Percentiles rank a stretch among this genome's conserved stretches.
phyloP scores from a whole-genome alignment of 106 monocot species.

The Allium cepa region DNA sequence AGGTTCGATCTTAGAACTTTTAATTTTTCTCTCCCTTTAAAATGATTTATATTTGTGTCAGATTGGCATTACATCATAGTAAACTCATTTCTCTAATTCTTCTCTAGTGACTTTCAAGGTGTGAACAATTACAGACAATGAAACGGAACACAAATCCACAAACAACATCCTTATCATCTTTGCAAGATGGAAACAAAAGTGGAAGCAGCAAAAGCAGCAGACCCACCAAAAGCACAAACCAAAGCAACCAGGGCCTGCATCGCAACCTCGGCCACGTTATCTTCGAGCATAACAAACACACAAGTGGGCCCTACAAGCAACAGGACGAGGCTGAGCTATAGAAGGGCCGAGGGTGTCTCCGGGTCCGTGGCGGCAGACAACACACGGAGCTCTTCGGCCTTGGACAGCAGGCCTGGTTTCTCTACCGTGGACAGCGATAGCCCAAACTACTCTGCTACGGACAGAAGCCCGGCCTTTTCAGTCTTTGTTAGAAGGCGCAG shows the following conservation, averaged over 20 bases:
- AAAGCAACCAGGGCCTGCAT: constrained; percentile 56
- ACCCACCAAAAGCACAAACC: constrained; percentile 58
- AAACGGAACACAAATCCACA: neutral
- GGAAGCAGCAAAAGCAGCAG: constrained; percentile 80
- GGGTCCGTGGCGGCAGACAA: constrained; percentile 86
- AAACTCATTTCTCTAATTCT: too few species aligned
- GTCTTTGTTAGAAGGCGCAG: constrained; percentile 87
- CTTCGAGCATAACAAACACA: constrained; percentile 70
- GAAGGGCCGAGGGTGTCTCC: constrained; percentile 41
- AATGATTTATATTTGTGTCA: too few species aligned
- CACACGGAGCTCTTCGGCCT: constrained; percentile 78
- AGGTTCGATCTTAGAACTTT: too few species aligned
- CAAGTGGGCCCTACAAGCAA: constrained; percentile 54
- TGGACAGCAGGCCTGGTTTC: constrained; percentile 79
- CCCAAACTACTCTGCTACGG: constrained; percentile 68
- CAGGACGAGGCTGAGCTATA: constrained; percentile 40
- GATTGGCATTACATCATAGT: too few species aligned
- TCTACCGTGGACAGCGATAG: constrained; percentile 77
- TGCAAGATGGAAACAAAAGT: constrained; percentile 76
- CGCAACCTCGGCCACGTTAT: constrained; percentile 52
- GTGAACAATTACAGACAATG: neutral
- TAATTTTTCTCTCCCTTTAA: too few species aligned
- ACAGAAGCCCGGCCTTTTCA: constrained; percentile 90
- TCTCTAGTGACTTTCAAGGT: too few species aligned
- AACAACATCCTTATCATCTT: constrained; percentile 23